Percentiles rank a stretch among this genome's conserved stretches.
Conservation (phyloP, 2,329 filamentous ascomycete species). For the Cytospora chrysosperma region DNA sequence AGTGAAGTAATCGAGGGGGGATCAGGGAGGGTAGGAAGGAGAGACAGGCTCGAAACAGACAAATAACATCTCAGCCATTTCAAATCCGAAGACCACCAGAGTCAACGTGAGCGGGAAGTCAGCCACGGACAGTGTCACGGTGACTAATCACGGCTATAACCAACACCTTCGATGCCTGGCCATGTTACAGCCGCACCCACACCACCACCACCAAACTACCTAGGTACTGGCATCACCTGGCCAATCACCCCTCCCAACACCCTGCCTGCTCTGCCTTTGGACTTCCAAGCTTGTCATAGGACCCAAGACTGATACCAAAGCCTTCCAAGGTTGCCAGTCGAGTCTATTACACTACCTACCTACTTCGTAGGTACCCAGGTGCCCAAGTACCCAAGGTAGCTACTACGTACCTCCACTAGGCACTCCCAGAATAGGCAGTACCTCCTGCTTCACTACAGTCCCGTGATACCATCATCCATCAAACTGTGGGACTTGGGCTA, state of each 20-base stretch:
- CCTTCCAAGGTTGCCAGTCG: neutral
- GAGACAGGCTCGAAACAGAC: constrained; percentile 1
- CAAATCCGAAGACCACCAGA: constrained; percentile 13
- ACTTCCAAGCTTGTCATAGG: neutral
- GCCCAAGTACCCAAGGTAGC: no score
- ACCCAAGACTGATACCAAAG: neutral
- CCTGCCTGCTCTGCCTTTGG: neutral
- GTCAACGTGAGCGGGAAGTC: no score
- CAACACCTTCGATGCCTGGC: no score
- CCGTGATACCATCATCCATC: constrained; percentile 15
- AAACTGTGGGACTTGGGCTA: constrained; percentile 16
- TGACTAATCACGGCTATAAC: neutral
- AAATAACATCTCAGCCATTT: constrained; percentile 23
- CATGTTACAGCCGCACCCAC: neutral
- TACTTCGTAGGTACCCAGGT: no score
- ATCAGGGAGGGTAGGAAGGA: neutral
- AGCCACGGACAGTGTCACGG: no score
- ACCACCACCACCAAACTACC: neutral
- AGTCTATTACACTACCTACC: neutral
- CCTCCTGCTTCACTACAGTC: constrained; percentile 9
- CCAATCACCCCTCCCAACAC: neutral
- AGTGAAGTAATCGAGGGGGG: no score
- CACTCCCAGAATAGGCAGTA: constrained; percentile 3
- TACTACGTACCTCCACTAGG: neutral
- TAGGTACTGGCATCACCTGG: neutral